These are phyloP conservation scores for Styphnolobium japonicum DNA, from an alignment of 306 rosid species.

Conservation along the genomic window DNA sequence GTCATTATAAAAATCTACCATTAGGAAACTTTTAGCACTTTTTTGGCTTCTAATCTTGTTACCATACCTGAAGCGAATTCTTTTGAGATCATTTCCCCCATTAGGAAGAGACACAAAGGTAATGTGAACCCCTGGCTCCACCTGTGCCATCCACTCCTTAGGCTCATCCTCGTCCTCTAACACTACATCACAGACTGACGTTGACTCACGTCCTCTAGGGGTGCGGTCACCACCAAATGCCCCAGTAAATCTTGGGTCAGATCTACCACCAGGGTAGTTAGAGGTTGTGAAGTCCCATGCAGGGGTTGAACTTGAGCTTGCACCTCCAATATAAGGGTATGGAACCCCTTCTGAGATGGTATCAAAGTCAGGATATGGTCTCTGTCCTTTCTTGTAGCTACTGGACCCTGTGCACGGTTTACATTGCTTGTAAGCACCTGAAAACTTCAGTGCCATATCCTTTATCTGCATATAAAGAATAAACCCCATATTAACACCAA, in stretches of 20 bases:
- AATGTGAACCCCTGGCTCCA: constrained; percentile 91
- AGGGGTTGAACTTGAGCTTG: constrained; percentile 89
- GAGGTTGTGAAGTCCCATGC: constrained; percentile 87
- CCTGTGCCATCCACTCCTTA: constrained; percentile 97
- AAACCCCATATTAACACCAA: background rate
- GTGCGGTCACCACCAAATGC: constrained; percentile 57
- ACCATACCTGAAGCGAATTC: constrained; percentile 86
- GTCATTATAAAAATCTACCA: background rate
- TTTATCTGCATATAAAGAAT: constrained; percentile 59
- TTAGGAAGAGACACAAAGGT: constrained; percentile 86
- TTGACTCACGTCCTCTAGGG: constrained; percentile 57
- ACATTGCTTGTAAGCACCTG: constrained; percentile 81
- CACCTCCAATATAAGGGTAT: constrained; percentile 79
- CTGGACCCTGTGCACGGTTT: constrained; percentile 76
- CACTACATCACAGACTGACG: constrained; percentile 73
- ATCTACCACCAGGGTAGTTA: constrained; percentile 54
- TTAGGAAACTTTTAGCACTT: background rate
- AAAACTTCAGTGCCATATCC: constrained; percentile 84
- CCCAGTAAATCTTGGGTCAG: constrained; percentile 59
- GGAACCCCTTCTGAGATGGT: constrained; percentile 89
- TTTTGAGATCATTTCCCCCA: constrained; percentile 92
- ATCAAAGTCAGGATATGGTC: constrained; percentile 86
- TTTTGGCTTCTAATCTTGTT: background rate
- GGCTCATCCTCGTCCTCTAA: constrained; percentile 80
- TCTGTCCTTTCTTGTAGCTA: constrained; percentile 69